Evolutionary conservation across 1,284 basidiomycete species (phyloP).

Genomic region (Cerioporus squamosus): DNA sequence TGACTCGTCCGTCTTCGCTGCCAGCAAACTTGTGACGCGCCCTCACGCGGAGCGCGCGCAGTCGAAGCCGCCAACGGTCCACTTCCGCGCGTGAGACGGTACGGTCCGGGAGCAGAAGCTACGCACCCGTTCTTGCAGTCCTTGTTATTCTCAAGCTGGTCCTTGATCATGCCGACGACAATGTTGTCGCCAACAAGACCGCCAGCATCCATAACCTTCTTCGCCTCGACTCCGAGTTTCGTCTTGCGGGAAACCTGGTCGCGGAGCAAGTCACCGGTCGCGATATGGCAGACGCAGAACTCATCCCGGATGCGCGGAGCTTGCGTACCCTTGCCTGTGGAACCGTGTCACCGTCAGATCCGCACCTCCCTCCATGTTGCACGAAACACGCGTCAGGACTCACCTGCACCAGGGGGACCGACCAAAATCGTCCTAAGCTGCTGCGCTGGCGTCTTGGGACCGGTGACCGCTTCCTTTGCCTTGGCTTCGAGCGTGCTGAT

Average conservation of each 20-base stretch:
- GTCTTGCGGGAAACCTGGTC: conserved; percentile 93
- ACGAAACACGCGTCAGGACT: conserved; percentile 32
- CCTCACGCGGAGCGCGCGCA: conserved; percentile 1
- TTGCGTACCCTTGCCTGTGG: conserved; percentile 94
- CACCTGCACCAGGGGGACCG: conserved; percentile 96
- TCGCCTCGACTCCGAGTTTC: conserved; percentile 87
- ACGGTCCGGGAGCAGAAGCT: conserved; percentile 12
- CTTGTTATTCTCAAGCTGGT: conserved; percentile 94
- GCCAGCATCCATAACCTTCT: conserved; percentile 98
- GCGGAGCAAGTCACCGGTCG: conserved; percentile 98
- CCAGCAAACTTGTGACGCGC: background rate
- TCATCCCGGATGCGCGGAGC: conserved; percentile 92
- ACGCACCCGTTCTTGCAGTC: conserved; percentile 89
- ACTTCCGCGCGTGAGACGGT: conserved; percentile 9
- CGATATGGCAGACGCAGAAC: conserved; percentile 97
- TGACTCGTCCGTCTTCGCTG: background rate
- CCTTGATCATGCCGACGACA: conserved; percentile 97
- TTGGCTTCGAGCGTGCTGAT: conserved; percentile 74
- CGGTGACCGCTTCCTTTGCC: conserved; percentile 48
- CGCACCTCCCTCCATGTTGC: background rate
- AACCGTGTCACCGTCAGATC: background rate
- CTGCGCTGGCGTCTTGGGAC: conserved; percentile 69
- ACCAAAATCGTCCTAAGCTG: conserved; percentile 91
- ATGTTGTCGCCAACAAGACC: conserved; percentile 96
- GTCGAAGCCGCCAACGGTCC: background rate